phyloP scores from a whole-genome alignment of 169 alveolate species.

The Plasmodium gaboni region DNA sequence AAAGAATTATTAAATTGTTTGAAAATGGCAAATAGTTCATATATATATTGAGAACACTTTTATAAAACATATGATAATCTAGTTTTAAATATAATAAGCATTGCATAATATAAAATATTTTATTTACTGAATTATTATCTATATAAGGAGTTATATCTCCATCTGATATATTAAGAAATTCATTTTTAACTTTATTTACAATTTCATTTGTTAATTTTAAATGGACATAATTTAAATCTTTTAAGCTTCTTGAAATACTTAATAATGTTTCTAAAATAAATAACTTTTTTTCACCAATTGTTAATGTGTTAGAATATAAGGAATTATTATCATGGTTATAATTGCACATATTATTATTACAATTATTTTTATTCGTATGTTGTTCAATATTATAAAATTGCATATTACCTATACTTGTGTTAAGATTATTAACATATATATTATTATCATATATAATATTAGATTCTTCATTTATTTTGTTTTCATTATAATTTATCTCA shows the following conservation, averaged over 20 bases:
- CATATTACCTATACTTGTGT: not conserved
- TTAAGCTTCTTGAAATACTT: conserved; percentile 27
- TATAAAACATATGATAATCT: conserved; percentile 66
- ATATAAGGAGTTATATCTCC: not conserved
- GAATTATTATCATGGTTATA: not conserved
- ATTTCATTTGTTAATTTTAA: conserved; percentile 35
- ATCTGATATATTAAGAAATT: conserved; percentile 3
- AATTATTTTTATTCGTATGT: not conserved
- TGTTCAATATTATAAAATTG: not conserved
- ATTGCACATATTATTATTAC: not conserved
- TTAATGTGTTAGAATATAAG: not conserved
- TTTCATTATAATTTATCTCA: not conserved
- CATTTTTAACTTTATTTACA: conserved; percentile 12
- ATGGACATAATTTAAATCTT: conserved; percentile 38
- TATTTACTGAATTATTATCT: not conserved
- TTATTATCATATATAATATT: too few relatives aligned
- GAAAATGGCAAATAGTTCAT: not conserved
- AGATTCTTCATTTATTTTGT: not conserved
- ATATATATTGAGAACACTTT: conserved; percentile 31
- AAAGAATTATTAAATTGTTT: conserved; percentile 34
- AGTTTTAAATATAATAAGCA: conserved; percentile 39
- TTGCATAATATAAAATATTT: conserved; percentile 56
- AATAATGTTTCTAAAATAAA: conserved; percentile 7
- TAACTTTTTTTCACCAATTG: not conserved
- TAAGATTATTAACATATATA: not conserved